phyloP scores from a whole-genome alignment of 1,139 yeast species.

The Kodamaea fungicola region DNA sequence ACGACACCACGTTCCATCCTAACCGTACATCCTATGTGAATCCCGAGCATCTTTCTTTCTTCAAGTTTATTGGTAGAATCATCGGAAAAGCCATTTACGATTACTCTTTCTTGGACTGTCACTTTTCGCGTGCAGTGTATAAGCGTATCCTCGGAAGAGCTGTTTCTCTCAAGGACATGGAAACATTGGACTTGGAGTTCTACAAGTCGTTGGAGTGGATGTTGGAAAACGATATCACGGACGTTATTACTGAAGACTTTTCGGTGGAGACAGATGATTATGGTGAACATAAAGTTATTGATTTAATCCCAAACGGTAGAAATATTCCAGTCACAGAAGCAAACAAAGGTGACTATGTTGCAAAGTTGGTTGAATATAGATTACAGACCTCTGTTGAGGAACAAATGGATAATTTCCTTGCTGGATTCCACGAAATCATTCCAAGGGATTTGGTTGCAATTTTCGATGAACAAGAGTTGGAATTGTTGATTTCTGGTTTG shows the following conservation, averaged over 20 bases:
- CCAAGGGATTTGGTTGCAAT: constrained; percentile 84
- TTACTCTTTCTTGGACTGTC: constrained; percentile 85
- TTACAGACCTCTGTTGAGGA: constrained; percentile 80
- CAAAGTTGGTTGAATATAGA: constrained; percentile 80
- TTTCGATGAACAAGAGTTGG: constrained; percentile 94
- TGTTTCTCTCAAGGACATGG: constrained; percentile 91
- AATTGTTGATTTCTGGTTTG: constrained; percentile 85
- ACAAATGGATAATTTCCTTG: constrained; percentile 81
- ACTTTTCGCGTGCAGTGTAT: constrained; percentile 93
- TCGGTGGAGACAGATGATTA: constrained; percentile 92
- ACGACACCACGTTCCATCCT: constrained; percentile 93
- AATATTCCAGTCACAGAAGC: constrained; percentile 85
- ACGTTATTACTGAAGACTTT: constrained; percentile 93
- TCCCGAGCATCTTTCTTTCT: constrained; percentile 88
- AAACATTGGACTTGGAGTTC: constrained; percentile 87
- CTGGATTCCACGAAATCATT: constrained; percentile 88
- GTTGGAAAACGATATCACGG: constrained; percentile 94
- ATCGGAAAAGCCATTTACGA: constrained; percentile 95
- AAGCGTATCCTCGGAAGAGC: constrained; percentile 78
- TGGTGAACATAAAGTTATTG: constrained; percentile 81
- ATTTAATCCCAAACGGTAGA: constrained; percentile 78
- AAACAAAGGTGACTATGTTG: constrained; percentile 88
- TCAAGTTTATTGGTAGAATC: constrained; percentile 90
- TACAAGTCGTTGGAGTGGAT: constrained; percentile 94
- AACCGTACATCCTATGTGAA: constrained; percentile 89